These are phyloP conservation scores for Lupinus albus DNA, from an alignment of 306 rosid genomes.

Conservation along the genomic window DNA sequence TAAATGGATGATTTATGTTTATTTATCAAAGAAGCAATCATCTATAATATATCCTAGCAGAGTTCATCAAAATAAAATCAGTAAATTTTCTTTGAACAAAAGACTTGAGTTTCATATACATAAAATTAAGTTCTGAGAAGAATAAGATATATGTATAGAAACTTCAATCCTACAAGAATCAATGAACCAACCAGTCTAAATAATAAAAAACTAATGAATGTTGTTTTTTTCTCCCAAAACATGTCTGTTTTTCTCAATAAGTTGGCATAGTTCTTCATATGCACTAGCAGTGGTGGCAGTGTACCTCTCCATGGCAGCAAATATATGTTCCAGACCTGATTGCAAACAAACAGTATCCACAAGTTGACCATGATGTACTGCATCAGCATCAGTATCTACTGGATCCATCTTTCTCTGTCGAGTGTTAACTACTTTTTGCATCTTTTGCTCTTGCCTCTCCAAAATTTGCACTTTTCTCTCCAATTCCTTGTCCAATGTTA, in stretches of 20 bases:
- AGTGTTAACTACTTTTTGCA: constrained; percentile 49
- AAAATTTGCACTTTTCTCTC: constrained; percentile 47
- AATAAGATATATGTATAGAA: neutral
- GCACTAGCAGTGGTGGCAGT: constrained; percentile 44
- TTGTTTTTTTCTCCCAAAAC: constrained; percentile 9
- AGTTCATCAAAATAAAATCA: neutral
- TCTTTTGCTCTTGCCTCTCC: constrained; percentile 55
- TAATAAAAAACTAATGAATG: neutral
- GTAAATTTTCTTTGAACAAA: neutral
- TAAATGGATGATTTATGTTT: neutral
- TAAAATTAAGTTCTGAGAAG: constrained; percentile 2
- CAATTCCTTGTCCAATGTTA: constrained; percentile 56
- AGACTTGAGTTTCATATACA: neutral
- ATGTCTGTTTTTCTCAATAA: constrained; percentile 34
- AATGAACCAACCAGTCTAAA: neutral
- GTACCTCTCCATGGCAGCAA: constrained; percentile 56
- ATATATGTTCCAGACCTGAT: constrained; percentile 51
- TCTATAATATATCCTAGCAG: neutral
- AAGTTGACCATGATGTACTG: constrained; percentile 31
- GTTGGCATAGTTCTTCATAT: constrained; percentile 55
- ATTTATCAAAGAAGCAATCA: neutral
- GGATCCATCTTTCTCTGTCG: constrained; percentile 40
- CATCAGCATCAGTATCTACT: constrained; percentile 31
- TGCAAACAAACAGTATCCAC: constrained; percentile 19
- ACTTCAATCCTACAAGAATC: neutral